Base-by-base conservation (phyloP, 164 flowering plant species). In the Berberis thunbergii region DNA sequence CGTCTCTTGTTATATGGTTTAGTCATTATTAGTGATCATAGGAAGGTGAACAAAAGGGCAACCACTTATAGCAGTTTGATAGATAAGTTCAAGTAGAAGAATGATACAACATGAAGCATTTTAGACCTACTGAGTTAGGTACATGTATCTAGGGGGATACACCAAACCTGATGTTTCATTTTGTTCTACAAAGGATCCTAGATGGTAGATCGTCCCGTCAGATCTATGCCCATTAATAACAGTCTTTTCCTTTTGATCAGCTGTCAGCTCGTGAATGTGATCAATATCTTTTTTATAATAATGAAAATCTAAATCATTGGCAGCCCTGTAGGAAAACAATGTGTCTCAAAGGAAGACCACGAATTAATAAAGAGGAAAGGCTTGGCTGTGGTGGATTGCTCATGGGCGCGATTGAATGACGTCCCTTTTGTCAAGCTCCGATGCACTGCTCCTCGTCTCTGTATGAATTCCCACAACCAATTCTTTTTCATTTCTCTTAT, bases 331-430 rank as follows among this genome's bases (percentile, higher is more conserved):
- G 99, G 99, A 41, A 82, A 55, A 54, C 87, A 79, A 63, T 95
- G 99, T 73, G 86, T 91, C 69, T 95, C 99, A 60, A 86, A 75
- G 74, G 97, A 87, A 79, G 99, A 95, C 73, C 70, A 72, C 62
- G 71, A 39, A 42, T 76, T 95, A 43, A 80, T 95, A 12, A 77
- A 80, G 73, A 79, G 78, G 69, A 88, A 78, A 81, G 99, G 99
- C 56, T 75, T 95, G 71, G 97, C 96, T 63, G 99, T 95, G 50
- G 96, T 95, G 62, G 99, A 95, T 79, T 95, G 99, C 70, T 95
- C 99, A 54, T 95, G 99, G 99, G 96, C 96, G 42, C 93, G 97
- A 49, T 77, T 95, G 79, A 72, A 66, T 70, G 99, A 95, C 74
- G 99, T 95, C 55, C 99, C 97, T 65, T 95, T 95, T 72, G 78